These are phyloP conservation scores for Mycena olivaceomarginata DNA, from an alignment of 768 basidiomycete species.

Conservation along the genomic window DNA sequence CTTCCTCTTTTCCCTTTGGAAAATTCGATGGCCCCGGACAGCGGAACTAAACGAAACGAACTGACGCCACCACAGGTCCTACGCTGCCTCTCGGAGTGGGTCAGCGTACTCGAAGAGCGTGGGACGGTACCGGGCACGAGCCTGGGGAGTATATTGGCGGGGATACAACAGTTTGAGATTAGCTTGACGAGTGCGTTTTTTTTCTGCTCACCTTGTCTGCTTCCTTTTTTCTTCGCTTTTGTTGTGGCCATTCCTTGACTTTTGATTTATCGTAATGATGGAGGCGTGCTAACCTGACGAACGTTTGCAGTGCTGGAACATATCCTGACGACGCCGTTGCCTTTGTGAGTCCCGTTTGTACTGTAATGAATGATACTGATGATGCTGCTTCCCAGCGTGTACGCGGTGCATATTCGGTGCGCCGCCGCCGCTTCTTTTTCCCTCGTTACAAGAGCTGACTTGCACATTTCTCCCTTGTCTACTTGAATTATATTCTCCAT, in stretches of 20 bases:
- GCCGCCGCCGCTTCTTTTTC: background rate
- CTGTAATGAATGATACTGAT: background rate
- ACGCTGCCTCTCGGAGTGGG: slow-evolving; percentile 74
- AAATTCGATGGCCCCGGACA: too few relatives aligned
- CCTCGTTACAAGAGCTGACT: background rate
- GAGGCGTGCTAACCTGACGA: background rate
- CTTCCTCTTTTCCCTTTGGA: too few relatives aligned
- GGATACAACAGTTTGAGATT: slow-evolving; percentile 71
- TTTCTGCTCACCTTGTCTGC: background rate
- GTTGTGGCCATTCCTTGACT: background rate
- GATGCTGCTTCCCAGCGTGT: slow-evolving; percentile 64
- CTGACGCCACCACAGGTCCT: slow-evolving; percentile 47
- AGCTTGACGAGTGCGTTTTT: slow-evolving; percentile 65
- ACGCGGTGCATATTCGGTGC: slow-evolving; percentile 77
- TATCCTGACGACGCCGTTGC: slow-evolving; percentile 78
- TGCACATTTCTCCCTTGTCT: background rate
- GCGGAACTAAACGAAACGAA: background rate
- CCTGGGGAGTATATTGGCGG: slow-evolving; percentile 61
- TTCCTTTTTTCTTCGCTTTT: background rate
- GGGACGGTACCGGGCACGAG: slow-evolving; percentile 69
- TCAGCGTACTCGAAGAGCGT: slow-evolving; percentile 74
- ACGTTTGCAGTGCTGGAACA: slow-evolving; percentile 68
- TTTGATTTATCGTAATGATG: background rate
- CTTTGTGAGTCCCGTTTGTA: slow-evolving; percentile 69
- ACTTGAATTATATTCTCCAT: background rate